A percentile compares a stretch with the other conserved stretches of the same genome.
Evolutionary conservation across 2,329 filamentous ascomycete species (phyloP).

Genomic region (Xylariaceae sp.): DNA sequence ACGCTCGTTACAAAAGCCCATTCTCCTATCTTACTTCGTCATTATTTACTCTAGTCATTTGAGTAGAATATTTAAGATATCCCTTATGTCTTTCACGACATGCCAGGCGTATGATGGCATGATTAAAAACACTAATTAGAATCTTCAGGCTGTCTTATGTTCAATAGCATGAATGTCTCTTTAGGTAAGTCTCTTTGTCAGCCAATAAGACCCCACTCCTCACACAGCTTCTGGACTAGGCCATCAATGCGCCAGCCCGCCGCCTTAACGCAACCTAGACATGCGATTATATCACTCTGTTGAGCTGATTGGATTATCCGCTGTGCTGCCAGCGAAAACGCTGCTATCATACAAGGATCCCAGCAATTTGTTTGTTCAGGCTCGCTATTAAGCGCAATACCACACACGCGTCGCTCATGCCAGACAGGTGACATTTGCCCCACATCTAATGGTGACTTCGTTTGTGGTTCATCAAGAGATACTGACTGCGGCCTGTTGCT

Average conservation of each 20-base stretch:
- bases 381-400: conserved; percentile 30
- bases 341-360: conserved; percentile 30
- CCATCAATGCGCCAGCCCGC: conserved; percentile 28
- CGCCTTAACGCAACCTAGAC: conserved; percentile 17
- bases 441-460: background rate
- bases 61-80: no score
- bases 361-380: conserved; percentile 24
- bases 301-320: conserved; percentile 18
- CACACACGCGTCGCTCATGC: conserved; percentile 30
- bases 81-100: no score
- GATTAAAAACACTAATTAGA: no score
- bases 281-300: conserved; percentile 21
- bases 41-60: no score
- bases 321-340: conserved; percentile 23
- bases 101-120: no score
- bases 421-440: conserved; percentile 19
- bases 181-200: no score
- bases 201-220: conserved; percentile 20
- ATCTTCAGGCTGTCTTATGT: no score
- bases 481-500: conserved; percentile 6
- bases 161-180: no score
- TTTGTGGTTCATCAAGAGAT: background rate
- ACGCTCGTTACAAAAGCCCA: no score
- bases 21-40: no score
- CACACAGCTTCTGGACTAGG: conserved; percentile 16